phyloP scores from a whole-genome alignment of 257 asterid genomes.

The Mentha longifolia region DNA sequence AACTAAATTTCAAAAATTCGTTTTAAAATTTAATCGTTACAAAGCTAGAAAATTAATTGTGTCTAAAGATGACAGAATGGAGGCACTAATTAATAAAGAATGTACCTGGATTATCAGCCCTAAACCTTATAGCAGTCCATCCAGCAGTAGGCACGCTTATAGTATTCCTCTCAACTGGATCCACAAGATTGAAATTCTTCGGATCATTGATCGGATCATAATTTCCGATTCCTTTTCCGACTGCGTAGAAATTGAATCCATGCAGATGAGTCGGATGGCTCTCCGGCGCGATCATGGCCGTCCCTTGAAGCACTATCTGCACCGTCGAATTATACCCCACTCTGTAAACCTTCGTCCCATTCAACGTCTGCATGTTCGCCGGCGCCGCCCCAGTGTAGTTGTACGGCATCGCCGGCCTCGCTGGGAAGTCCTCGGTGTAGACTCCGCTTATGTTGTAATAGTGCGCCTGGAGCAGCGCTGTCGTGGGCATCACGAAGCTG shows the following conservation, averaged over 20 bases:
- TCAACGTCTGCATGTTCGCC: conserved; percentile 56
- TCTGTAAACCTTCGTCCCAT: conserved; percentile 64
- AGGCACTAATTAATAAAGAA: too few relatives aligned
- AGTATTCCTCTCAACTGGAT: conserved; percentile 78
- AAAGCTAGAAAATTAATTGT: too few relatives aligned
- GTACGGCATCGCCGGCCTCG: conserved; percentile 57
- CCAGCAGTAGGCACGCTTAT: conserved; percentile 74
- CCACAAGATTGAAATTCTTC: conserved; percentile 60
- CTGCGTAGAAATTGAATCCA: conserved; percentile 62
- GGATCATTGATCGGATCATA: conserved; percentile 62
- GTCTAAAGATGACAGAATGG: too few relatives aligned
- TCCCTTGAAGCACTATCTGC: conserved; percentile 73
- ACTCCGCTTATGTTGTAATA: conserved; percentile 61
- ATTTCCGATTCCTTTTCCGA: conserved; percentile 68
- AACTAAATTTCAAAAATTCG: too few relatives aligned
- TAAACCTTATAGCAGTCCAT: conserved; percentile 69
- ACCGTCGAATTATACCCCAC: conserved; percentile 63
- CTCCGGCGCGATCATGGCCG: conserved; percentile 66
- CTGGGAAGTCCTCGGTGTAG: conserved; percentile 68
- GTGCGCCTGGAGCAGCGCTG: conserved; percentile 69
- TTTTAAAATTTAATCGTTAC: too few relatives aligned
- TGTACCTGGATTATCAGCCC: conserved; percentile 80
- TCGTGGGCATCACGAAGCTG: conserved; percentile 69
- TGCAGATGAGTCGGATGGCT: conserved; percentile 82
- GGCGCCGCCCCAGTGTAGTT: conserved; percentile 70